Conservation (phyloP, 352 stramenopile genomes). For the Phytophthora macrochlamydospora region DNA sequence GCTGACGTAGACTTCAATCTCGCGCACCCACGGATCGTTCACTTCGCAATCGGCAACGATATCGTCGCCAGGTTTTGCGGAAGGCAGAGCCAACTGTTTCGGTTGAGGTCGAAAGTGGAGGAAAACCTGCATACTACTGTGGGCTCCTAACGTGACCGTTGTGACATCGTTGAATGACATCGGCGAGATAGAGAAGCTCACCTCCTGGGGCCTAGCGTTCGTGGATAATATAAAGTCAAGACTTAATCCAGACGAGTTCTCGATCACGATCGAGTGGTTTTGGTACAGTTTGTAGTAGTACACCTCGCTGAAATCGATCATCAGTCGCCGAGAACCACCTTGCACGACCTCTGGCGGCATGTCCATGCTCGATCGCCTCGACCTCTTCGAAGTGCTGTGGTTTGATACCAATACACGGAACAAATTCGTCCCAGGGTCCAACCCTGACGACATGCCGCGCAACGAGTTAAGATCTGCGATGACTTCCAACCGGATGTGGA, state of each 20-base stretch:
- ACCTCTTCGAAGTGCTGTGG: slow-evolving; percentile 61
- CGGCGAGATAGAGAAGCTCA: slow-evolving; percentile 83
- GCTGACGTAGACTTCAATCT: slow-evolving; percentile 89
- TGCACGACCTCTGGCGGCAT: slow-evolving; percentile 26
- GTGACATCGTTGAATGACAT: slow-evolving; percentile 87
- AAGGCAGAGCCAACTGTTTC: slow-evolving; percentile 26
- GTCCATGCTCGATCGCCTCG: slow-evolving; percentile 68
- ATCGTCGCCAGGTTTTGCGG: slow-evolving; percentile 5
- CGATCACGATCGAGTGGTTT: slow-evolving; percentile 90
- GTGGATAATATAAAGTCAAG: slow-evolving; percentile 89
- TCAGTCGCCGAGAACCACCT: slow-evolving; percentile 37
- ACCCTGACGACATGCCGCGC: slow-evolving; percentile 76
- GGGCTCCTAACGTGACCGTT: slow-evolving; percentile 71
- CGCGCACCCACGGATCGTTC: slow-evolving; percentile 72
- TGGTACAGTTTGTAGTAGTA: slow-evolving; percentile 91
- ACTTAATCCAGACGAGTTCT: slow-evolving; percentile 84
- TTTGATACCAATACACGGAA: slow-evolving; percentile 89
- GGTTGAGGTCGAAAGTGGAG: slow-evolving; percentile 85
- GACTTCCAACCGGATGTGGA: slow-evolving; percentile 85
- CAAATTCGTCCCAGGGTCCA: slow-evolving; percentile 73
- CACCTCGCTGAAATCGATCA: slow-evolving; percentile 87
- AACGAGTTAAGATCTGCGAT: slow-evolving; percentile 87
- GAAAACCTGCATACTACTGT: slow-evolving; percentile 83
- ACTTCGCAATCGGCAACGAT: slow-evolving; percentile 16
- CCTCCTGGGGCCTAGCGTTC: slow-evolving; percentile 77